Evolutionary conservation across 495 filamentous ascomycete genomes (phyloP).

Genomic region (Cryomyces antarcticus): DNA sequence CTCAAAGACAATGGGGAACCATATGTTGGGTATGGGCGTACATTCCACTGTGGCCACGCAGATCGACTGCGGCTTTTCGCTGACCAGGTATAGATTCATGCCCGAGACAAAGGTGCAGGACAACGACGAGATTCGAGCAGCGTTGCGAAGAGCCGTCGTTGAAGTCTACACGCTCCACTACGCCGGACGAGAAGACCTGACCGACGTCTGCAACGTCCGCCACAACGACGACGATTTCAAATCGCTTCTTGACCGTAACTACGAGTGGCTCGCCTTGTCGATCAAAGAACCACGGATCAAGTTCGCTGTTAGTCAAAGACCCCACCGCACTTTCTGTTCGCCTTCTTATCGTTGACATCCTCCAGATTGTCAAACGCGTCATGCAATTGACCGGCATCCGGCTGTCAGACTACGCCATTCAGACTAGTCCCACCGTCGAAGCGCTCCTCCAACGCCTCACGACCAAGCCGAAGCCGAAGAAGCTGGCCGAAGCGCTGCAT

Average conservation of each 20-base stretch:
- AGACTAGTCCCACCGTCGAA: slow-evolving; percentile 28
- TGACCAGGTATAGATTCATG: not conserved
- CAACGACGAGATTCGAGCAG: slow-evolving; percentile 19
- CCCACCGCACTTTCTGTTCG: not conserved
- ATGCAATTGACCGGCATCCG: slow-evolving; percentile 56
- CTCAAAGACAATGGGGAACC: slow-evolving; percentile 2
- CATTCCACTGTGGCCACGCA: not conserved
- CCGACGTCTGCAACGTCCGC: not conserved
- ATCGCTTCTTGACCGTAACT: not conserved
- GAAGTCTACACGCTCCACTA: slow-evolving; percentile 33
- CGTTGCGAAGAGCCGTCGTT: slow-evolving; percentile 34
- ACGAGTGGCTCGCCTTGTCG: slow-evolving; percentile 30
- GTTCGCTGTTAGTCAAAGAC: slow-evolving; percentile 43
- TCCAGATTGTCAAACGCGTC: slow-evolving; percentile 53
- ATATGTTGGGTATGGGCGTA: not conserved
- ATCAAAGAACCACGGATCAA: slow-evolving; percentile 39
- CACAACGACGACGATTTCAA: slow-evolving; percentile 1
- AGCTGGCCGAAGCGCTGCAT: slow-evolving; percentile 23
- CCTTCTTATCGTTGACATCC: not conserved
- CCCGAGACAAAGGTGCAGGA: slow-evolving; percentile 17
- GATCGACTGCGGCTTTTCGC: slow-evolving; percentile 1
- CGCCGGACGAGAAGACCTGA: not conserved
- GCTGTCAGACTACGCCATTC: slow-evolving; percentile 46
- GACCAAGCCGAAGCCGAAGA: slow-evolving; percentile 37
- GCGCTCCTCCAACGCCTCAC: slow-evolving; percentile 32